Evolutionary conservation across 306 rosid species (phyloP), one percentile per base, ranked within the genome.

Genomic region (Casuarina glauca): DNA sequence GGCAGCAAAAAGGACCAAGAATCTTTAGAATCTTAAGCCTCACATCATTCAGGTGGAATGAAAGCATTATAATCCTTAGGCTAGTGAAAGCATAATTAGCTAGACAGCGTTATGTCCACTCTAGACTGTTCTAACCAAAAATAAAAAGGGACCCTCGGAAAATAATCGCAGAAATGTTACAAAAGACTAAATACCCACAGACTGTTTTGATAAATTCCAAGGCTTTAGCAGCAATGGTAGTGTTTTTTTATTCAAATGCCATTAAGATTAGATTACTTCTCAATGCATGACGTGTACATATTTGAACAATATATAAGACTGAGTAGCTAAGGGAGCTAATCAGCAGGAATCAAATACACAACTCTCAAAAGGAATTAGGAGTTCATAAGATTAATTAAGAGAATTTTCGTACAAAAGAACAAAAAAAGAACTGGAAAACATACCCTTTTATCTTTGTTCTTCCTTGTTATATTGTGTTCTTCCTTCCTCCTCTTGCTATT

Each of bases 401-500:
- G 45, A 66, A 46, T 70, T 75, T 75, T 66, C 20, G 44, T 9
- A n/a, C 9, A 17, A 17, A 42, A 8, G 46, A 3, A 42, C 19
- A 17, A 1, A 41, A 63, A 66, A 72, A 75, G 15, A 19, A 70
- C 75, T 32, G 58, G 16, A 77, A 70, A 61, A 9, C 62, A 16
- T 84, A 95, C 99, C 99, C 88, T 95, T 79, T 93, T 95, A 85
- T 90, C 99, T 87, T 88, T 95, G 80, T 80, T 91, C 84, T 91
- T 95, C 82, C 97, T 85, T 9, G 93, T 45, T 46, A 90, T 77
- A 82, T 87, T 93, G 71, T 87, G 97, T 17, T 89, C 97, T 73
- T 95, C 97, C 90, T 95, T 95, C 89, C 99, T 87, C 85, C 97
- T 91, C 89, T 91, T 95, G 96, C 96, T 95, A 83, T 88, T 91